phyloP scores from a whole-genome alignment of 106 monocot species.

The Posidonia australis region DNA sequence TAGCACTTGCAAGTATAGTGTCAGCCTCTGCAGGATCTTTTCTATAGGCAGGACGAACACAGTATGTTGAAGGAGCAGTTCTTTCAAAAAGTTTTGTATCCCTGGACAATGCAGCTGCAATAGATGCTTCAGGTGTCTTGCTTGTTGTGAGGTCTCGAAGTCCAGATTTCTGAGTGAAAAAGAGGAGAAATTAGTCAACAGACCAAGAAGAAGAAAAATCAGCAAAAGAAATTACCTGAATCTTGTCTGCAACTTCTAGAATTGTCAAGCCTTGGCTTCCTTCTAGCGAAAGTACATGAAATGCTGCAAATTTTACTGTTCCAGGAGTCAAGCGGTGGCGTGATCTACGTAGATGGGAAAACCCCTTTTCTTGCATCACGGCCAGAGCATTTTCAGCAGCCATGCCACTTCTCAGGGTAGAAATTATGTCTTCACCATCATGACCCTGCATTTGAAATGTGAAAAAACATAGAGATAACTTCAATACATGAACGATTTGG shows the following conservation, averaged over 20 bases:
- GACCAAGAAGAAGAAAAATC: not conserved
- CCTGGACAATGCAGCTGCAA: slow-evolving; percentile 89
- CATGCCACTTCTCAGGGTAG: slow-evolving; percentile 70
- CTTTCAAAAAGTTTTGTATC: slow-evolving; percentile 95
- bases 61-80: slow-evolving; percentile 98
- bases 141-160: slow-evolving; percentile 95
- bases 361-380: slow-evolving; percentile 82
- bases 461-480: not conserved
- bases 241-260: slow-evolving; percentile 91
- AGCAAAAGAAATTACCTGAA: slow-evolving; percentile 52
- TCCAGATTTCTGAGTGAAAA: slow-evolving; percentile 78
- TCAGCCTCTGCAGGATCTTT: slow-evolving; percentile 93
- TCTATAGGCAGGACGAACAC: slow-evolving; percentile 65
- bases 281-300: slow-evolving; percentile 95
- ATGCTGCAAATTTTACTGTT: slow-evolving; percentile 98
- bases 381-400: slow-evolving; percentile 95
- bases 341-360: slow-evolving; percentile 57
- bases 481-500: not conserved
- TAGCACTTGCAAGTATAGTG: slow-evolving; percentile 61
- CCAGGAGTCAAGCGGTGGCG: slow-evolving; percentile 94
- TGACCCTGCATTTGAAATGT: slow-evolving; percentile 41
- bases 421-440: slow-evolving; percentile 69
- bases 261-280: slow-evolving; percentile 82
- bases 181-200: slow-evolving; percentile 7
- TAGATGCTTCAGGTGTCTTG: slow-evolving; percentile 99